Percentiles rank a stretch among this genome's conserved stretches.
These are phyloP conservation scores for Scutellaria barbata DNA, from an alignment of 257 asterid species.

Conservation along the genomic window DNA sequence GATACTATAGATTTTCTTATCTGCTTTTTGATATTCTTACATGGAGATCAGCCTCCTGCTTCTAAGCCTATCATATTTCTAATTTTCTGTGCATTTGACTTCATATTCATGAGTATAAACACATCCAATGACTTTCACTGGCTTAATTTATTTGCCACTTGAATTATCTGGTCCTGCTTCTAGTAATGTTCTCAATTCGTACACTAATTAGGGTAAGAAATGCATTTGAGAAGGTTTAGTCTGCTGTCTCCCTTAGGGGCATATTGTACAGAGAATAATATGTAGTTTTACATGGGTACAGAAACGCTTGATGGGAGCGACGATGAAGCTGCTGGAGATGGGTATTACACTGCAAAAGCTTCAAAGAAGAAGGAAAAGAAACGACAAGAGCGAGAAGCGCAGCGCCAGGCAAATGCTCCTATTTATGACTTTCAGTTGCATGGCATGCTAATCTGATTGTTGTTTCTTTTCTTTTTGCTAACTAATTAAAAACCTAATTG, in stretches of 20 bases:
- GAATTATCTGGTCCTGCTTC: conserved; percentile 1
- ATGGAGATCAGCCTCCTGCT: neutral
- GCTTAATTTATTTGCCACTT: neutral
- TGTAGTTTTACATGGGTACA: conserved; percentile 43
- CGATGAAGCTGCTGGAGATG: conserved; percentile 77
- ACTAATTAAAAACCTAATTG: conserved; percentile 4
- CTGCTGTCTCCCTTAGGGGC: conserved; percentile 1
- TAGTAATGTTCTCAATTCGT: conserved; percentile 10
- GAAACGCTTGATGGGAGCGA: conserved; percentile 75
- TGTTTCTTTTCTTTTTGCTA: neutral
- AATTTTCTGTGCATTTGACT: neutral
- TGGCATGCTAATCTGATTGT: neutral
- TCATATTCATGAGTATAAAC: neutral
- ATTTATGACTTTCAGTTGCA: conserved; percentile 5
- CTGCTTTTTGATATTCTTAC: neutral
- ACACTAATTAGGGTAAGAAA: neutral
- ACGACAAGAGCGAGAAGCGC: conserved; percentile 93
- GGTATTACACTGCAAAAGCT: conserved; percentile 57
- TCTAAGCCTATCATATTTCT: neutral
- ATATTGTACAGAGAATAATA: neutral
- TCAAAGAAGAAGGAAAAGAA: conserved; percentile 85
- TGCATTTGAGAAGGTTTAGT: neutral
- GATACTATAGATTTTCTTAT: neutral
- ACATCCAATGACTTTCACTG: conserved; percentile 6
- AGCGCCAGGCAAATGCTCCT: conserved; percentile 65